These are phyloP conservation scores for Ophiostoma fasciatum DNA, from an alignment of 2,329 filamentous ascomycete genomes.

Conservation along the genomic window DNA sequence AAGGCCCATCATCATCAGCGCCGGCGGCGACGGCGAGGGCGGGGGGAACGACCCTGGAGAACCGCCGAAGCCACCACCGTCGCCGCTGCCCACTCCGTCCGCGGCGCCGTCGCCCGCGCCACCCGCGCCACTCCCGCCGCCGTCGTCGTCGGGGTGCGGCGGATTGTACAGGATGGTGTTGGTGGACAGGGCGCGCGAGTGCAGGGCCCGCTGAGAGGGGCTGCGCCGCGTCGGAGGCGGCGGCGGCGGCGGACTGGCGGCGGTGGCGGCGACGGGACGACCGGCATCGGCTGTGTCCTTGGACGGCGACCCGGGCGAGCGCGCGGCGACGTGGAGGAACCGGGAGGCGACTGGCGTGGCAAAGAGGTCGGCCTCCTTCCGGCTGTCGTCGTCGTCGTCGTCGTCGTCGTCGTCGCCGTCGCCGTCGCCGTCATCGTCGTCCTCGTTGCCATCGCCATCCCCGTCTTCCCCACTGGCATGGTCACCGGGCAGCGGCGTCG, in stretches of 20 bases:
- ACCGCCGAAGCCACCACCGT: too few species aligned
- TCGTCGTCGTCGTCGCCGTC: too few species aligned
- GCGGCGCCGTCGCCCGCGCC: background rate
- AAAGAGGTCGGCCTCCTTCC: slow-evolving; percentile 39
- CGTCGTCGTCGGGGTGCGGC: slow-evolving; percentile 16
- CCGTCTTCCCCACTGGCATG: background rate
- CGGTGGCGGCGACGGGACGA: too few species aligned
- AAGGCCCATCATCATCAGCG: too few species aligned
- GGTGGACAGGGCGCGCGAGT: slow-evolving; percentile 62
- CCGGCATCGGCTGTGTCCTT: too few species aligned
- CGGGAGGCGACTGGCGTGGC: slow-evolving; percentile 29
- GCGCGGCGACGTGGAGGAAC: slow-evolving; percentile 8
- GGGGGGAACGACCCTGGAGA: background rate
- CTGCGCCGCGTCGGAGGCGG: too few species aligned
- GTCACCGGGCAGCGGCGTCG: slow-evolving; percentile 1
- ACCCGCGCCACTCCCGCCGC: background rate
- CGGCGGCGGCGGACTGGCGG: too few species aligned
- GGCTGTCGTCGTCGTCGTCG: slow-evolving; percentile 14
- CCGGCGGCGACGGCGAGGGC: slow-evolving; percentile 27
- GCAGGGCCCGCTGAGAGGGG: slow-evolving; percentile 25
- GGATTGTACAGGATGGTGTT: slow-evolving; percentile 80
- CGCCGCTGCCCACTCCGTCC: too few species aligned
- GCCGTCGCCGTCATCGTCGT: slow-evolving; percentile 87
- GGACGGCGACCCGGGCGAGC: slow-evolving; percentile 11
- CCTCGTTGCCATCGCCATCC: slow-evolving; percentile 79